phyloP scores from a whole-genome alignment of 805 yeast genomes.

The Brettanomyces sp. region DNA sequence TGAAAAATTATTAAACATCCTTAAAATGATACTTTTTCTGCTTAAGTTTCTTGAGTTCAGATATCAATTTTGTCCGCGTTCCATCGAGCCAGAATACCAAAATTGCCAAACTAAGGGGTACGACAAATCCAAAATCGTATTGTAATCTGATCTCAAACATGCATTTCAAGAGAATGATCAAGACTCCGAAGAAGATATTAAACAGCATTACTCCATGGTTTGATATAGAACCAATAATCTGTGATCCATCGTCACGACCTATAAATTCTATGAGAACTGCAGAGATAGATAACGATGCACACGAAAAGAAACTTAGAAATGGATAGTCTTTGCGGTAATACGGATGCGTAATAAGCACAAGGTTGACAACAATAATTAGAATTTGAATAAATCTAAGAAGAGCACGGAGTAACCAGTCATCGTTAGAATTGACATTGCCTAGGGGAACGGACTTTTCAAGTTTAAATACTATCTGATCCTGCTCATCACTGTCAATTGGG shows the following conservation, averaged over 20 bases:
- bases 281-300: conserved; percentile 13
- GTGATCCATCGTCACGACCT: neutral
- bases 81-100: conserved; percentile 9
- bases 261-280: conserved; percentile 14
- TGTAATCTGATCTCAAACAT: neutral
- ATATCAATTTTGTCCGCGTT: conserved; percentile 8
- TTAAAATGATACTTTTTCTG: conserved; percentile 21
- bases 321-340: conserved; percentile 19
- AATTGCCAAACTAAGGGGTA: conserved; percentile 18
- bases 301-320: conserved; percentile 17
- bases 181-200: conserved; percentile 3
- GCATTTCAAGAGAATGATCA: conserved; percentile 2
- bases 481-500: conserved; percentile 19
- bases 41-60: conserved; percentile 14
- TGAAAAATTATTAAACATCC: conserved; percentile 17
- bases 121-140: conserved; percentile 16
- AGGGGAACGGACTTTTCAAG: conserved; percentile 14
- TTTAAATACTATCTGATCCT: conserved; percentile 10
- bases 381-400: conserved; percentile 11
- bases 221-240: neutral
- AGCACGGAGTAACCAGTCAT: neutral
- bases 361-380: conserved; percentile 14
- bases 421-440: neutral
- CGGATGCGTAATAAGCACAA: conserved; percentile 19
- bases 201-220: conserved; percentile 1